Evolutionary conservation across 441 rosid species (phyloP).

Genomic region (Iberis amara): DNA sequence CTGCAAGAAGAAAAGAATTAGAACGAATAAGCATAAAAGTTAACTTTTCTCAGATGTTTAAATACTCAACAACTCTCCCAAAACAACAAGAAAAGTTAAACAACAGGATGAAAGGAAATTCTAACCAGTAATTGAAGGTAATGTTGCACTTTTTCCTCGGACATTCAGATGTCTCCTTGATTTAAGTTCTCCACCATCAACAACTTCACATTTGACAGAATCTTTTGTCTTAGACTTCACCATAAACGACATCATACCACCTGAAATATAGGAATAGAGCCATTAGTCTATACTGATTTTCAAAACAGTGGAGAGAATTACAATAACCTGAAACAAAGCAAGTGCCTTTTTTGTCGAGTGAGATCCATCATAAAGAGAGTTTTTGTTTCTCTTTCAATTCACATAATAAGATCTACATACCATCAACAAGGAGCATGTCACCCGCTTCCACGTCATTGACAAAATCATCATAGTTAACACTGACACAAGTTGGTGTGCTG

Average conservation of each 20-base stretch:
- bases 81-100: background rate
- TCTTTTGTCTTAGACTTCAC: conserved; percentile 94
- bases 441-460: conserved; percentile 87
- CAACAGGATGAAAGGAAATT: background rate
- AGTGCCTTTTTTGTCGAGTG: background rate
- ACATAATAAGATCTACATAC: conserved; percentile 34
- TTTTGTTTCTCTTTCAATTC: background rate
- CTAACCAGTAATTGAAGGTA: conserved; percentile 95
- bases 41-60: conserved; percentile 1
- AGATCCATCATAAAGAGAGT: background rate
- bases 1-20: conserved; percentile 38
- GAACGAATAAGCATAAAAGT: conserved; percentile 13
- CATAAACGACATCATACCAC: conserved; percentile 95
- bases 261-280: conserved; percentile 36
- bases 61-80: background rate
- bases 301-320: conserved; percentile 3
- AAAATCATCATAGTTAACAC: conserved; percentile 96
- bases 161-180: conserved; percentile 95
- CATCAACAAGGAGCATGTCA: conserved; percentile 99
- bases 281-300: conserved; percentile 9
- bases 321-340: no score
- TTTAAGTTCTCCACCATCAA: conserved; percentile 98
- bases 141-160: conserved; percentile 91
- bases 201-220: conserved; percentile 86
- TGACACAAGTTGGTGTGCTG: conserved; percentile 72